Conservation (phyloP, 768 basidiomycete genomes). For the Sporobolomyces phaffii region DNA sequence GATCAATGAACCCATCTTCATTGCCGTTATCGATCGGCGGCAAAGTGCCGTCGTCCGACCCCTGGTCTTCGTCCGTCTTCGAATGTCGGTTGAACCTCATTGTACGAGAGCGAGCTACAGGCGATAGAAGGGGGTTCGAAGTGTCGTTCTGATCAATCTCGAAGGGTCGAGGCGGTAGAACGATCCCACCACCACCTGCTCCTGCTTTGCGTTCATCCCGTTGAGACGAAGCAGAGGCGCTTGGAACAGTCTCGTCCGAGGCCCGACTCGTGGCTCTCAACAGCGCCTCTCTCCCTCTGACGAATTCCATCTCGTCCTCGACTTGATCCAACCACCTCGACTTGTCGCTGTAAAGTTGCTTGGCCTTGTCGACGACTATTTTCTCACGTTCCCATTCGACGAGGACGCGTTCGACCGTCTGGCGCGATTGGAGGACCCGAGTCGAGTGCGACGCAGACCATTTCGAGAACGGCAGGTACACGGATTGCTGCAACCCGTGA, state of each 20-base stretch:
- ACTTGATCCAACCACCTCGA: conserved; percentile 16
- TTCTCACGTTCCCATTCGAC: conserved; percentile 6
- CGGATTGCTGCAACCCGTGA: neutral
- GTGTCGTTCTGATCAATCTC: conserved; percentile 8
- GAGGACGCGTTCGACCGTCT: neutral
- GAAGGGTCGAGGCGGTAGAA: conserved; percentile 16
- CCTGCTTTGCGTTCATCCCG: too few species aligned
- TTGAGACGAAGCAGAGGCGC: too few species aligned
- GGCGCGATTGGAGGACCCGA: conserved; percentile 5
- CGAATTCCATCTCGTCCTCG: conserved; percentile 35
- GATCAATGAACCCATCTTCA: conserved; percentile 18
- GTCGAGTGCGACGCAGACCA: conserved; percentile 7
- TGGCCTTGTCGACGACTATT: neutral
- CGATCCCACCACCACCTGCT: neutral
- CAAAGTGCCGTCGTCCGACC: conserved; percentile 7
- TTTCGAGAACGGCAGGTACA: conserved; percentile 22
- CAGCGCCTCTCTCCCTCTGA: neutral
- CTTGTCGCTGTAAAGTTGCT: conserved; percentile 15
- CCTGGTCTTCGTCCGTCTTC: neutral
- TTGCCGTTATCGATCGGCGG: conserved; percentile 13
- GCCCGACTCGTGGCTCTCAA: neutral
- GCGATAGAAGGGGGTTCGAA: neutral
- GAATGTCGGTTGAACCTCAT: neutral
- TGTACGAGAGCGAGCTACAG: neutral
- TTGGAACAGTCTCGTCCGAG: neutral